Evolutionary conservation across 208 protist species (phyloP), one percentile per base, ranked within the genome.

Genomic region (Crithidia sp.): DNA sequence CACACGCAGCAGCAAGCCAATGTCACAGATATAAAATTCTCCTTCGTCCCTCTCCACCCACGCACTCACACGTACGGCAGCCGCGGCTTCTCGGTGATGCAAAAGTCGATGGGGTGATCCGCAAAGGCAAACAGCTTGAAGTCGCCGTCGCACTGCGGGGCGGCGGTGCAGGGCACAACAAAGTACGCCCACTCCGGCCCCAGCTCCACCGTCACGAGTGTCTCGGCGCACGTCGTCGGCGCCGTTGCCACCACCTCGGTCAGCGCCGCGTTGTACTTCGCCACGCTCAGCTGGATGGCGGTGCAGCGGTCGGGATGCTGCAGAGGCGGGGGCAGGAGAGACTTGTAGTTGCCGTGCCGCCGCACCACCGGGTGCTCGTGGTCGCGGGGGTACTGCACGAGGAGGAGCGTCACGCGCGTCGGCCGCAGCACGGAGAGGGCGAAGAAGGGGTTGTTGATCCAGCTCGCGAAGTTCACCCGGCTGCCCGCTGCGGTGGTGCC

Each of bases 361-460:
- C 86, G 84, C 55, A 90, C 80, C 40, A 88, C 81, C 19, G 88
- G 88, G 50, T 91, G 84, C 57, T 95, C 86, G 28, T 86, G 82
- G n/a, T 84, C 86, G 64, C 85, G 79, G 9, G 91, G 91, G 77
- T 91, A 94, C 72, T 96, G 91, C 43, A 95, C 65, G 36, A 97
- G 83, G 12, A 96, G 62, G 9, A 86, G 83, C n/a, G 95, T 87
- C 16, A 96, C 71, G 39, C 71, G 59, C 39, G 94, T 96, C 5
- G 64, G 82, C 7, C 86, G 87, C 53, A 88, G 79, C 37, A 85
- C 84, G 37, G 85, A 77, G 10, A 97, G 75, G 19, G 79, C 85
- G 49, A 91, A 81, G 73, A 96, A 95, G 1, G 94, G 94, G 76
- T 97, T 97, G 81, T 96, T 96, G 56, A 94, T 89, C 91, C 92